Base-by-base conservation (phyloP, 805 yeast species). In the Cephaloascus fragrans region DNA sequence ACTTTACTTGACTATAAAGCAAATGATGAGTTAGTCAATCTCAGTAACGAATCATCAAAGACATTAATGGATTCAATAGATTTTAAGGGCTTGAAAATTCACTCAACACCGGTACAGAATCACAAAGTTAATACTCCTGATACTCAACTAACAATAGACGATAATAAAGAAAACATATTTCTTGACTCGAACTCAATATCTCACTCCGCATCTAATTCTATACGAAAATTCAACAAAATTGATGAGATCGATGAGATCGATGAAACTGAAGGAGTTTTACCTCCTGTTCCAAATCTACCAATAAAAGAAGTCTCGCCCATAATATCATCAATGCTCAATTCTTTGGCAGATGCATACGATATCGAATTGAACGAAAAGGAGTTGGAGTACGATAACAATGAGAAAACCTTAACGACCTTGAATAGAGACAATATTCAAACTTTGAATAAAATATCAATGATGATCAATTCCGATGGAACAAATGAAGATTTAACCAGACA, bases 291-390 rank as follows among this genome's bases (percentile, higher is more conserved):
- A 28, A 12, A 19, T 17, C 5, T 16, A 36, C 36, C 35, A 16
- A 33, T 33, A 12, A 18, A 16, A 33, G 35, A 33, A 17, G 19
- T 33, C 14, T 17, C 35, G 18, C 23, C 35, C 8, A 33, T 33
- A 12, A 16, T 33, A 8, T 16, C 23, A 6, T 16, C 23, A 20
- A 53, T 70, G 74, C 49, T 66, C 19, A 55, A 57, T 41, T 60
- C 68, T 3, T 57, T 66, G 32, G 43, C 62, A 4, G 50, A 48
- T 15, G 48, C 58, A 3, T 85, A 79, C 52, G 79, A 76, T 37
- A 54, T 55, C 8, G 80, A 77, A 43, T 53, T 84, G 36, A 62
- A 60, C 23, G 69, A 67, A 36, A 78, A 79, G 53, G 75, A 73
- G 34, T 62, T 71, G 17, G 81, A 77, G 42, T 55, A 67, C 29